Base-by-base conservation (phyloP, 1,284 basidiomycete genomes). In the Sanghuangporus weigelae region DNA sequence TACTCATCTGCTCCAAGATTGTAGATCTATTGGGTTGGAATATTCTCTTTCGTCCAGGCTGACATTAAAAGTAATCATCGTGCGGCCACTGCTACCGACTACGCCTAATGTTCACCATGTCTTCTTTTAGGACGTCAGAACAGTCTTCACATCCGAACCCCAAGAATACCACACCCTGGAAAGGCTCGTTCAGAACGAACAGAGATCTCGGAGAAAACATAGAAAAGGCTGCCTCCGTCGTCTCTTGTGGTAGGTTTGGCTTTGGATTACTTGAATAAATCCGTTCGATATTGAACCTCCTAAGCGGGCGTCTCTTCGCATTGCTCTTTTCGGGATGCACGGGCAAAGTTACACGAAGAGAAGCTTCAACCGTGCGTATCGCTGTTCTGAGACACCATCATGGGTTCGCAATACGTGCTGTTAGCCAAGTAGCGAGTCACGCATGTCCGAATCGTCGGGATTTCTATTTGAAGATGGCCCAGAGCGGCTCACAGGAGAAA, bases 1-100 rank as follows among this genome's bases (percentile, higher is more conserved):
- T 48, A 16, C 39, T 51, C 23, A 26, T 51, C 42, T 59, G 61
- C 55, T 64, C 42, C 66, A 58, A 23, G 44, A 60, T n/a, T 50
- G 31, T 69, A 94, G 96, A 95, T 77, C 81, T 98, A 26, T 83
- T 98, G 55, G 95, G 94, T 87, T 72, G 84, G 87, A 0, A 87
- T 97, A 6, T 98, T 98, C 77, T 81, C 83, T 39, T 93, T 96
- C 69, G 93, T 98, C 0, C 93, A 98, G 77, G 84, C 83, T 65
- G 96, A 99, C 76, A 81, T 99, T 71, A 87, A 86, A 69, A 88
- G 85, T 62, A 98, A 98, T 93, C 69, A 66, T 83, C 73, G 57
- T 60, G 71, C 62, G 72, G 73, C 5, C 19, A 59, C 38, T 23
- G 4, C 26, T 7, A 31, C 35, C 39, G 31, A 21, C 16, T 31